Conservation (phyloP, 441 rosid species). For the Manihot esculenta region DNA sequence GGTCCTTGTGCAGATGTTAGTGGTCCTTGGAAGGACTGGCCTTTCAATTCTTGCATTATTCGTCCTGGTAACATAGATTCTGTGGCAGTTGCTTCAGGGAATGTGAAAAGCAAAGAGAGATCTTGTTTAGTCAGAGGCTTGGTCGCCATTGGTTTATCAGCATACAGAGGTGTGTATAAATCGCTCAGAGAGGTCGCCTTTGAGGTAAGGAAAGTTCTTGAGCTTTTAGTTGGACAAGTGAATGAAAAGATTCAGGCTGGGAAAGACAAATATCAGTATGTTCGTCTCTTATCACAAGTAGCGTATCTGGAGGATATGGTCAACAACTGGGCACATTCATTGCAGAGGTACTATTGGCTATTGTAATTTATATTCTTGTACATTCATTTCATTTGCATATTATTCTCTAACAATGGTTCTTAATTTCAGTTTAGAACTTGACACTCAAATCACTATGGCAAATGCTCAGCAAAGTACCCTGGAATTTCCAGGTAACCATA, state of each 20-base stretch:
- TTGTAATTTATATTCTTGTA: slow-evolving; percentile 18
- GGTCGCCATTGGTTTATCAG: slow-evolving; percentile 81
- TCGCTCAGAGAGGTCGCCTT: slow-evolving; percentile 78
- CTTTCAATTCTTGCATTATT: slow-evolving; percentile 88
- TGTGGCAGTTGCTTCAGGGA: slow-evolving; percentile 46
- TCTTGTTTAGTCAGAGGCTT: slow-evolving; percentile 79
- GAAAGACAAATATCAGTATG: slow-evolving; percentile 72
- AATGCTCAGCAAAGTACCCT: slow-evolving; percentile 35
- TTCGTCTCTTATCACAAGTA: slow-evolving; percentile 85
- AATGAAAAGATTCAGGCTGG: slow-evolving; percentile 78
- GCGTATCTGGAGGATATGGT: slow-evolving; percentile 94
- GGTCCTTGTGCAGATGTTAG: slow-evolving; percentile 80
- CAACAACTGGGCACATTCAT: slow-evolving; percentile 79
- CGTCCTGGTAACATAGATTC: slow-evolving; percentile 57
- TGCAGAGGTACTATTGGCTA: slow-evolving; percentile 62
- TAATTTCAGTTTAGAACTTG: slow-evolving; percentile 68
- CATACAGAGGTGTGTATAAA: slow-evolving; percentile 69
- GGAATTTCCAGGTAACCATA: slow-evolving; percentile 32
- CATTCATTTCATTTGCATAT: slow-evolving; percentile 18
- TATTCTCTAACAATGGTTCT: slow-evolving; percentile 35
- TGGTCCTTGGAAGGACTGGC: slow-evolving; percentile 97
- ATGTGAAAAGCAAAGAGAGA: slow-evolving; percentile 59
- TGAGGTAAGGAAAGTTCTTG: slow-evolving; percentile 87
- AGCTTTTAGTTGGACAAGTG: slow-evolving; percentile 76
- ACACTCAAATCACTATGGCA: slow-evolving; percentile 40